These are phyloP conservation scores for Aureobasidium pullulans DNA, from an alignment of 2,329 filamentous ascomycete genomes.

Conservation along the genomic window DNA sequence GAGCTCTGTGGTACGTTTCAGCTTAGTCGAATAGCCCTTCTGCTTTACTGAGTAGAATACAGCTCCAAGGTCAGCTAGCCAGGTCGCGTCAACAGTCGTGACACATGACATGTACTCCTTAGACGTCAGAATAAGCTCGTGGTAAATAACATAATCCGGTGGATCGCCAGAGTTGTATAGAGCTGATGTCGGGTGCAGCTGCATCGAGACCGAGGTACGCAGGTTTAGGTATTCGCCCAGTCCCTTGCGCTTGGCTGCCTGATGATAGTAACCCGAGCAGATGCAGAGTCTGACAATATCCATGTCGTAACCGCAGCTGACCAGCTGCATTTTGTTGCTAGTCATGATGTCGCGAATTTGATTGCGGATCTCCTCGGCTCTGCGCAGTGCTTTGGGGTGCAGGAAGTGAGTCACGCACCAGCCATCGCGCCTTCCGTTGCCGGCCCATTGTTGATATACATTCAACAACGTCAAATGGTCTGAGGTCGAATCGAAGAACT, in stretches of 20 bases:
- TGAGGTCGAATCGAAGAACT: conserved; percentile 97
- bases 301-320: conserved; percentile 93
- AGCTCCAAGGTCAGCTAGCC: conserved; percentile 91
- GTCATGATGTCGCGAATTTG: conserved; percentile 92
- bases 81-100: conserved; percentile 90
- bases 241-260: conserved; percentile 91
- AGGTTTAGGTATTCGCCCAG: conserved; percentile 97
- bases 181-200: conserved; percentile 88
- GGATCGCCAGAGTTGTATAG: conserved; percentile 89
- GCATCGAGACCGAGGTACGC: conserved; percentile 86
- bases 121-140: conserved; percentile 91
- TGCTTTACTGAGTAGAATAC: conserved; percentile 98
- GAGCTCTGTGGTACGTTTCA: conserved; percentile 79
- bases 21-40: conserved; percentile 84
- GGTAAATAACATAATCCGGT: conserved; percentile 95
- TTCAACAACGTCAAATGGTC: conserved; percentile 94
- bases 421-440: conserved; percentile 78
- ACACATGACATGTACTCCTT: conserved; percentile 99
- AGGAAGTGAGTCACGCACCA: conserved; percentile 94
- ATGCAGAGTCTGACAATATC: conserved; percentile 93
- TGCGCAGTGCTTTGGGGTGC: conserved; percentile 85
- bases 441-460: conserved; percentile 91
- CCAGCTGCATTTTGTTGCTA: conserved; percentile 80
- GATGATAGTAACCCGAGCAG: conserved; percentile 96
- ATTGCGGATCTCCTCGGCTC: conserved; percentile 88